phyloP scores from a whole-genome alignment of 768 basidiomycete species.

The Sarcodon sp. region DNA sequence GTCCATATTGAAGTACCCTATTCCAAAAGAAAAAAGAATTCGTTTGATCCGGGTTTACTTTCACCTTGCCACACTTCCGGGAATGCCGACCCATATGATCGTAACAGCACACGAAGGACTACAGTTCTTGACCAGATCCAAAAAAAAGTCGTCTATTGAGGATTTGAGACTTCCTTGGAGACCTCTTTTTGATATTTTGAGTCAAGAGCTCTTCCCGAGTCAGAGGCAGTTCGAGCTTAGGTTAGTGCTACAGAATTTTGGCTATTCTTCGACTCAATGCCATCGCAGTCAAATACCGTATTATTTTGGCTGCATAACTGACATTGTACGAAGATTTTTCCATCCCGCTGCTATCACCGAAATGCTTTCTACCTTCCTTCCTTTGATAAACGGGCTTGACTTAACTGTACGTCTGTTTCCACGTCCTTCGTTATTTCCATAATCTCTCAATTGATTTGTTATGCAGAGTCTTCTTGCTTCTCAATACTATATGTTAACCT shows the following conservation, averaged over 20 bases:
- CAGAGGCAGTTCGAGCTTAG: constrained; percentile 71
- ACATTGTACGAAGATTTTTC: constrained; percentile 68
- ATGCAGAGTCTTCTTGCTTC: constrained; percentile 60
- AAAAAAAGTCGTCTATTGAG: constrained; percentile 62
- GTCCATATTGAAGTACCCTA: constrained; percentile 76
- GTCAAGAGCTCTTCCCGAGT: constrained; percentile 63
- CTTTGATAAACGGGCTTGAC: constrained; percentile 60
- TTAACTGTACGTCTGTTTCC: constrained; percentile 42
- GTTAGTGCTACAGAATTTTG: constrained; percentile 18
- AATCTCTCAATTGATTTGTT: neutral
- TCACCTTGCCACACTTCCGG: constrained; percentile 61
- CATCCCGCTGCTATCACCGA: constrained; percentile 78
- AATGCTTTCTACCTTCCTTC: constrained; percentile 82
- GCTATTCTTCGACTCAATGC: neutral
- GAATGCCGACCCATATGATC: constrained; percentile 58
- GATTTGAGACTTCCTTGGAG: constrained; percentile 78
- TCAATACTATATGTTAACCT: constrained; percentile 78
- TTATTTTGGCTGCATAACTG: constrained; percentile 65
- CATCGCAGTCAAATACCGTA: constrained; percentile 51
- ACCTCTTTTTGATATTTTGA: constrained; percentile 60
- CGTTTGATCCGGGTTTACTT: constrained; percentile 69
- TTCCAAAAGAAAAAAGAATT: constrained; percentile 70
- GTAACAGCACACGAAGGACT: constrained; percentile 56
- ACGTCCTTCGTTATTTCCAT: neutral
- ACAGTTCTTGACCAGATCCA: constrained; percentile 44